A percentile compares a stretch with the other conserved stretches of the same genome.
Evolutionary conservation across 768 basidiomycete genomes (phyloP).

Genomic region (Xerocomellus intermedius): DNA sequence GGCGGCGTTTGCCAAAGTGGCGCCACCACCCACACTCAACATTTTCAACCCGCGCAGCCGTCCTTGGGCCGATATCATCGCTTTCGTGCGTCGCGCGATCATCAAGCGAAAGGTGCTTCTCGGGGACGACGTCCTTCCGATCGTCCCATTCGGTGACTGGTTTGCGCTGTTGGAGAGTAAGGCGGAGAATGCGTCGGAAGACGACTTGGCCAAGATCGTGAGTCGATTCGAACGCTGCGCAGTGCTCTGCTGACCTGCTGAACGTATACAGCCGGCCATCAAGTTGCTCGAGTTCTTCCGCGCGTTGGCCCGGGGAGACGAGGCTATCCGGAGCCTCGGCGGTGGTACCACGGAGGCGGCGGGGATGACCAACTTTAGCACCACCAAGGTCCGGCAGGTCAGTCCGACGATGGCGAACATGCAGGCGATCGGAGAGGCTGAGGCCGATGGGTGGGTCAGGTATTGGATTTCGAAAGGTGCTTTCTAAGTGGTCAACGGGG

Average conservation of each 20-base stretch:
- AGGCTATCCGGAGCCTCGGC: not conserved
- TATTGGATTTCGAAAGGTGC: conserved; percentile 25
- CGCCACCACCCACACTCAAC: conserved; percentile 30
- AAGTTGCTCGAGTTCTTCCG: conserved; percentile 37
- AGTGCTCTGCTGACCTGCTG: not conserved
- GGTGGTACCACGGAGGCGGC: conserved; percentile 11
- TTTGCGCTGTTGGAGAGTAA: conserved; percentile 26
- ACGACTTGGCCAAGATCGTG: conserved; percentile 33
- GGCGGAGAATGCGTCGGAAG: conserved; percentile 18
- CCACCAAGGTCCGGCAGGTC: conserved; percentile 7
- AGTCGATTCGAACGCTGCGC: conserved; percentile 14
- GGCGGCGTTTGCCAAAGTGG: conserved; percentile 17
- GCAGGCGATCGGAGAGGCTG: conserved; percentile 22
- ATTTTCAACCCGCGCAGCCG: conserved; percentile 39
- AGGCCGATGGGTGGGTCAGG: conserved; percentile 25
- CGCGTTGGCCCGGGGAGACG: conserved; percentile 18
- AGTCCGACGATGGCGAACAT: conserved; percentile 27
- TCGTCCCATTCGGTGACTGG: conserved; percentile 38
- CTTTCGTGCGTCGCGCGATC: conserved; percentile 18
- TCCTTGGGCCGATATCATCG: conserved; percentile 33
- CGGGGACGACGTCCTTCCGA: conserved; percentile 17
- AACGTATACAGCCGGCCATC: conserved; percentile 30
- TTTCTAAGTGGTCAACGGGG: not conserved
- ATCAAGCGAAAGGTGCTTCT: conserved; percentile 5
- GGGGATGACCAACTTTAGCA: conserved; percentile 22